Conservation (phyloP, 2,329 filamentous ascomycete genomes). For the Fusarium oxysporum region DNA sequence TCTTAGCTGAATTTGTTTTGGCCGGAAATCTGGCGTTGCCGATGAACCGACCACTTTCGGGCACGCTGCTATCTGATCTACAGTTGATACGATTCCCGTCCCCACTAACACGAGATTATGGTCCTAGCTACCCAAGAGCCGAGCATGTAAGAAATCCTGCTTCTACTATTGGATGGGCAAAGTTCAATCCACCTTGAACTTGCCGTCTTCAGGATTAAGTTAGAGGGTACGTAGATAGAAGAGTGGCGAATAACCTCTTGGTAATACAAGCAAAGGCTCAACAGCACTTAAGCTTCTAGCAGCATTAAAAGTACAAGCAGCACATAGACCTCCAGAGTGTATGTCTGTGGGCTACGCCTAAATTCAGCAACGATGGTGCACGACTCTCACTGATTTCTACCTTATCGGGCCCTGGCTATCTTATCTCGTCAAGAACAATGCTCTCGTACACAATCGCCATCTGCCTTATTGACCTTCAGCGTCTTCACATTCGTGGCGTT, state of each 20-base stretch:
- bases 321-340: neutral
- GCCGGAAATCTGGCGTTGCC: neutral
- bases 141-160: rapidly evolving
- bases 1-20: neutral
- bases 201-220: neutral
- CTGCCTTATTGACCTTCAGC: too few species aligned
- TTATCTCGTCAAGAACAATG: too few species aligned
- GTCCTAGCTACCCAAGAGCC: too few species aligned
- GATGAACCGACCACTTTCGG: neutral
- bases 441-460: too few species aligned
- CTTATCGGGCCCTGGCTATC: too few species aligned
- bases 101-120: neutral
- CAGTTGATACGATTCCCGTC: neutral
- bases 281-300: neutral
- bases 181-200: neutral
- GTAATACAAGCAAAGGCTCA: neutral
- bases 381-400: too few species aligned
- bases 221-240: neutral
- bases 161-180: neutral
- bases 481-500: too few species aligned
- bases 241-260: neutral
- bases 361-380: neutral
- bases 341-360: neutral
- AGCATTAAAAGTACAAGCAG: neutral
- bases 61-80: neutral